A percentile compares a stretch with the other conserved stretches of the same genome.
Conservation (phyloP, 139 green algal species). For the Gonium pectorale region DNA sequence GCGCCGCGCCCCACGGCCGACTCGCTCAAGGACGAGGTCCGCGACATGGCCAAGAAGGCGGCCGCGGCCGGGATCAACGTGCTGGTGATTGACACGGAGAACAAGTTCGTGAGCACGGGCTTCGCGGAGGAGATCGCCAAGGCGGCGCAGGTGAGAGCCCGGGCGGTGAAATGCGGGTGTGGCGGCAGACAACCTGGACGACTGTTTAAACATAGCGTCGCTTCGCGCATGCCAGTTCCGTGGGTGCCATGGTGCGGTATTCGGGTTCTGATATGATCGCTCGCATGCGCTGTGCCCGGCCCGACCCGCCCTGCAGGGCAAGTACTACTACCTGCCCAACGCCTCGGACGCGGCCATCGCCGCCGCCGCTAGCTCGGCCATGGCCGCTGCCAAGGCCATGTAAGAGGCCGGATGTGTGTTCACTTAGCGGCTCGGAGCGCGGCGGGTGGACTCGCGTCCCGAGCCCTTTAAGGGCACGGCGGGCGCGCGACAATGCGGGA, state of each 20-base stretch:
- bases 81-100: slow-evolving; percentile 99
- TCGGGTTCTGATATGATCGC: too few relatives aligned
- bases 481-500: too few relatives aligned
- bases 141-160: slow-evolving; percentile 13
- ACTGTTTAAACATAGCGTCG: too few relatives aligned
- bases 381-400: slow-evolving; percentile 83
- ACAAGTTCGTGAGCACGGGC: slow-evolving; percentile 99
- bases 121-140: slow-evolving; percentile 99
- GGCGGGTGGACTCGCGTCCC: too few relatives aligned
- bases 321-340: slow-evolving; percentile 99
- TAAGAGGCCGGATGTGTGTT: too few relatives aligned
- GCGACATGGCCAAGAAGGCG: slow-evolving; percentile 94
- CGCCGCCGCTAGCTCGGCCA: slow-evolving; percentile 82
- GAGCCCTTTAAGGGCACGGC: too few relatives aligned
- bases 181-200: too few relatives aligned
- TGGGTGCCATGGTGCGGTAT: too few relatives aligned
- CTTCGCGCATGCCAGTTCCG: too few relatives aligned
- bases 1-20: slow-evolving; percentile 80
- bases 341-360: slow-evolving; percentile 92
- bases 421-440: too few relatives aligned
- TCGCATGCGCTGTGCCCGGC: too few relatives aligned
- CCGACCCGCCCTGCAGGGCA: slow-evolving; percentile 58
- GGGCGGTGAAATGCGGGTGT: neutral
- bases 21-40: slow-evolving; percentile 77
- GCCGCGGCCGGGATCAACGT: slow-evolving; percentile 68